These are phyloP conservation scores for Skeletonema costatum DNA, from an alignment of 108 stramenopile genomes.

Conservation along the genomic window DNA sequence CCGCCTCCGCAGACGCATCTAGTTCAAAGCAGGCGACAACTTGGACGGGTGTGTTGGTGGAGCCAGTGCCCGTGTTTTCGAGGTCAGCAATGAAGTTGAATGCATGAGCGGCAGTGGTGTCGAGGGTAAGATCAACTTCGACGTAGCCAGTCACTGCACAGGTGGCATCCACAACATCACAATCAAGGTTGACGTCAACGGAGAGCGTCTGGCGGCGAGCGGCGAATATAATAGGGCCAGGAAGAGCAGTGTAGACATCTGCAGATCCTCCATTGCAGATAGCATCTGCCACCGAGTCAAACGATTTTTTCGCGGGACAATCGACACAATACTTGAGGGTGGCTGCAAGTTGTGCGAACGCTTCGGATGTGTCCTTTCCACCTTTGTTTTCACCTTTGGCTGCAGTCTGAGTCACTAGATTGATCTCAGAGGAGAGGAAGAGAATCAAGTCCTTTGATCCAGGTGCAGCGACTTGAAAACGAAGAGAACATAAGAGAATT, in stretches of 20 bases:
- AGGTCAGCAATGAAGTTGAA: background rate
- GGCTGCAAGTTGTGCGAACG: background rate
- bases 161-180: background rate
- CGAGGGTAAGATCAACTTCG: background rate
- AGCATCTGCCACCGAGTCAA: background rate
- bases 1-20: background rate
- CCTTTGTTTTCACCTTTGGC: background rate
- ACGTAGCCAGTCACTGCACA: background rate
- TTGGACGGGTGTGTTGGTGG: background rate
- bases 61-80: background rate
- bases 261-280: background rate
- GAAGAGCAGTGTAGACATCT: background rate
- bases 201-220: background rate
- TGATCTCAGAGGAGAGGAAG: background rate
- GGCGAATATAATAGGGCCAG: background rate
- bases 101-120: background rate
- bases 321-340: conserved; percentile 1
- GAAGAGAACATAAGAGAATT: background rate
- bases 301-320: background rate
- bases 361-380: background rate
- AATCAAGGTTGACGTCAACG: background rate
- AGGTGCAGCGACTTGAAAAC: background rate
- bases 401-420: background rate
- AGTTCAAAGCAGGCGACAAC: background rate
- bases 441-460: background rate